Evolutionary conservation across 2,329 filamentous ascomycete species (phyloP).

Genomic region (Venturiaceae sp.): DNA sequence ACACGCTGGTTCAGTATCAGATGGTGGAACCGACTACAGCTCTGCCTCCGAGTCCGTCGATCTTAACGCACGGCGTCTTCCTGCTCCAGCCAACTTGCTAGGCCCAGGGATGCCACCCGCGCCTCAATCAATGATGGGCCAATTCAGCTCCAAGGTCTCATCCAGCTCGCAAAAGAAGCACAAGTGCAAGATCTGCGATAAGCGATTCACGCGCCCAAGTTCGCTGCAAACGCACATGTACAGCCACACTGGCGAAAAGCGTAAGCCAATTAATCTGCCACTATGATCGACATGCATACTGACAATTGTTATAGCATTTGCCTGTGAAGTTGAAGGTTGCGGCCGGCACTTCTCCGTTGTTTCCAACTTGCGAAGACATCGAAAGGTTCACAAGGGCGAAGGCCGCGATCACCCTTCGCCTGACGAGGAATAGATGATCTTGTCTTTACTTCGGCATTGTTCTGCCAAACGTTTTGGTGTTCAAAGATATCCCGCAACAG

Average conservation of each 20-base stretch:
- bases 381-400: slow-evolving; percentile 88
- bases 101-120: slow-evolving; percentile 62
- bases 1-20: slow-evolving; percentile 52
- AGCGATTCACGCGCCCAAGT: slow-evolving; percentile 89
- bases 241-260: slow-evolving; percentile 96
- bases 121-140: slow-evolving; percentile 95
- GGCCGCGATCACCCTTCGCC: slow-evolving; percentile 33
- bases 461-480: slow-evolving; percentile 1
- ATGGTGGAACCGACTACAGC: slow-evolving; percentile 82
- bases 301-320: slow-evolving; percentile 56
- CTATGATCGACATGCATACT: slow-evolving; percentile 11
- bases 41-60: slow-evolving; percentile 78
- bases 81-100: slow-evolving; percentile 60
- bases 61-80: slow-evolving; percentile 70
- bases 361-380: slow-evolving; percentile 86
- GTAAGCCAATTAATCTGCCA: slow-evolving; percentile 46
- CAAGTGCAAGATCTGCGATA: slow-evolving; percentile 98
- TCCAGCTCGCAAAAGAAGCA: slow-evolving; percentile 98
- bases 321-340: slow-evolving; percentile 89
- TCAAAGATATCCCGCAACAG: neutral
- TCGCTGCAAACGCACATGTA: slow-evolving; percentile 98
- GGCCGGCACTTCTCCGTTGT: slow-evolving; percentile 96
- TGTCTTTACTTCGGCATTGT: neutral
- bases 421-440: slow-evolving; percentile 30
- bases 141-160: slow-evolving; percentile 94